Evolutionary conservation across 2,329 filamentous ascomycete genomes (phyloP).

Genomic region (Chaetomium strumarium): DNA sequence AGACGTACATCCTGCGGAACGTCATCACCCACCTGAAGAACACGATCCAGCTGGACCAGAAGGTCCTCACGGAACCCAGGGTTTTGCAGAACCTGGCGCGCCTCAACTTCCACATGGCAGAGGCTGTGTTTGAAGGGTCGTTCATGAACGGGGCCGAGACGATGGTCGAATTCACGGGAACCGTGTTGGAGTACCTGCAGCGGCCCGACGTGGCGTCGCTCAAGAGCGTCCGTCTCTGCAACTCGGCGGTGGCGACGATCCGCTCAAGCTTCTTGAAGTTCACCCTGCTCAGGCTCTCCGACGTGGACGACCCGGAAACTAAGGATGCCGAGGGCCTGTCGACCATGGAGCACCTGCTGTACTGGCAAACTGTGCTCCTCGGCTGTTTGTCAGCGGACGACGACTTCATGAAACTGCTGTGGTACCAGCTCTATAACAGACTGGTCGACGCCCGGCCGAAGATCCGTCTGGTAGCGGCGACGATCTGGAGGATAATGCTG

Average conservation of each 20-base stretch:
- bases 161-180: constrained; percentile 79
- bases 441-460: constrained; percentile 63
- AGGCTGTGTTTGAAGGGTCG: constrained; percentile 94
- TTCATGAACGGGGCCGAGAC: constrained; percentile 83
- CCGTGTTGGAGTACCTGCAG: constrained; percentile 82
- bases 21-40: constrained; percentile 66
- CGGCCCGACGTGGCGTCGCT: constrained; percentile 71
- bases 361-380: constrained; percentile 92
- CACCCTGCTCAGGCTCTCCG: constrained; percentile 74
- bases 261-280: constrained; percentile 72
- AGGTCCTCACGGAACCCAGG: constrained; percentile 70
- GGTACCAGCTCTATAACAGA: constrained; percentile 89
- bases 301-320: constrained; percentile 63
- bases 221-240: constrained; percentile 89
- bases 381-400: constrained; percentile 70
- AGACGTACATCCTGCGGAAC: constrained; percentile 77
- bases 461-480: constrained; percentile 70
- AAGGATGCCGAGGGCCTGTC: constrained; percentile 57
- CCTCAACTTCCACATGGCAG: constrained; percentile 73
- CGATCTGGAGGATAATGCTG: constrained; percentile 84
- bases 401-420: constrained; percentile 78
- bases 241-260: constrained; percentile 71
- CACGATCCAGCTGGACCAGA: constrained; percentile 64
- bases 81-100: constrained; percentile 82
- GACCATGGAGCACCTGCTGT: constrained; percentile 80